Base-by-base conservation (phyloP, 352 stramenopile species). In the Peronospora tabacina region DNA sequence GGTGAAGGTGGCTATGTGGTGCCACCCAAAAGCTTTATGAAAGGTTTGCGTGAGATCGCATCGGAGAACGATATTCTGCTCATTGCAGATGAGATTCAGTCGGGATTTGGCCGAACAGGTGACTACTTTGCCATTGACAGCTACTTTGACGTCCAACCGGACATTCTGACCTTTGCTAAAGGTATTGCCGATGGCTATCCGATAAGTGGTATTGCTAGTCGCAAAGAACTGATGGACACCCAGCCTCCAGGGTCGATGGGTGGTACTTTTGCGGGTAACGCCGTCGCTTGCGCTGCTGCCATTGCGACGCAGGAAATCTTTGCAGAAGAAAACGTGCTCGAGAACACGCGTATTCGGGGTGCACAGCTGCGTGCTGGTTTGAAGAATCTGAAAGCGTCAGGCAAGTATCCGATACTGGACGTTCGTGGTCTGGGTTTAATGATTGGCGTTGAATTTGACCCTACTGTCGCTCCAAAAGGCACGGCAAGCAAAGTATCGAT, bases 91-190 rank as follows among this genome's bases (percentile, higher is more conserved):
- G 90, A 97, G 64, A 82, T 97, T 28, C 90, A 97, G 61, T 89
- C 76, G 33, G 91, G 90, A 11, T 94, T 94, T 58, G 90, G 72
- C 22, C 76, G 87, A 30, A 96, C 85, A 22, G 87, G 85, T 29
- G 75, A 82, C 24, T 81, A 91, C 65, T 96, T 91, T 62, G 85
- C 89, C 29, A 88, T 92, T 29, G 63, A 95, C 55, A 68, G 88
- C 48, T 64, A 93, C 57, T 82, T 82, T 41, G 70, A 92, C 50
- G 74, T 96, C 2, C 61, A 82, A 30, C 88, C 91, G 13, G 91
- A 97, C 61, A 95, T 97, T 49, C 56, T 97, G 28, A 73, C 90
- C 16, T 96, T 96, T 63, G 91, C 91, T 55, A 97, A 97, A 67
- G 89, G 89, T 17, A 95, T 97, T 55, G 91, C 86, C 2, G 88